phyloP scores from a whole-genome alignment of 345 rosid species.

The Firmiana major region DNA sequence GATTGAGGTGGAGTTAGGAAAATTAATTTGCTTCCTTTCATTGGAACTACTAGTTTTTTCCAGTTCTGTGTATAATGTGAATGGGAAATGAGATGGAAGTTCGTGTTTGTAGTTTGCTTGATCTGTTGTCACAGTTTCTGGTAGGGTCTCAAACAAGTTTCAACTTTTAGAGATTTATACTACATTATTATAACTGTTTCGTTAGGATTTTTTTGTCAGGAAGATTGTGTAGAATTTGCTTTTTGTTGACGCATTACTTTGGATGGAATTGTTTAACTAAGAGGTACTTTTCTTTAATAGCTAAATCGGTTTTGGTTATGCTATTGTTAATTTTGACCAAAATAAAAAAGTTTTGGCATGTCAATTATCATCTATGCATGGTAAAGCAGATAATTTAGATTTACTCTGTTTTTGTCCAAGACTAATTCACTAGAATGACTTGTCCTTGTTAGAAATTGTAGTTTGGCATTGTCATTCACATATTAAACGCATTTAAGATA shows the following conservation, averaged over 20 bases:
- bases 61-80: neutral
- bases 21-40: neutral
- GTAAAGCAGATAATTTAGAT: neutral
- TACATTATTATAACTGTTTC: neutral
- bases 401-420: neutral
- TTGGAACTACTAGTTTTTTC: neutral
- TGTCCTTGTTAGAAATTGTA: neutral
- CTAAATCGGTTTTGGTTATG: neutral
- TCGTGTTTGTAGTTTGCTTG: neutral
- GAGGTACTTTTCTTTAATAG: neutral
- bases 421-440: neutral
- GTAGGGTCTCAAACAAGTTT: neutral
- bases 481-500: neutral
- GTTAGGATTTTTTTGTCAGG: neutral
- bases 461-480: neutral
- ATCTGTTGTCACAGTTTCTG: neutral
- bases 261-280: neutral
- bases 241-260: neutral
- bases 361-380: neutral
- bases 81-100: neutral
- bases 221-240: neutral
- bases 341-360: neutral
- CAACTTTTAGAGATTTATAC: neutral
- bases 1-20: neutral
- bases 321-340: neutral